Conservation (phyloP, 257 asterid genomes). For the Solanum pinnatisectum region DNA sequence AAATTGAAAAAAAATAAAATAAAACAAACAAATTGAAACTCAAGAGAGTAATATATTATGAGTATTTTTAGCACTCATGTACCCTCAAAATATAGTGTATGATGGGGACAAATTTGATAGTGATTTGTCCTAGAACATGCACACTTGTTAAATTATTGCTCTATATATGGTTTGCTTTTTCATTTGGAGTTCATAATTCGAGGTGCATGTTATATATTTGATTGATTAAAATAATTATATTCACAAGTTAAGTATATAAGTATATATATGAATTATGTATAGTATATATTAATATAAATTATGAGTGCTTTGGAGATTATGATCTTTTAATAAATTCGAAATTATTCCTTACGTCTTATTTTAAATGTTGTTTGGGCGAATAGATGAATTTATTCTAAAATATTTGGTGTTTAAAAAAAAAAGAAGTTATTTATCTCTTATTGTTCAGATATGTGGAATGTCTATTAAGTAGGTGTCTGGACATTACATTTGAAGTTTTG, state of each 20-base stretch:
- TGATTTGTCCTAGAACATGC: background rate
- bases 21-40: background rate
- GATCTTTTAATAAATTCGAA: too few relatives aligned
- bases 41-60: background rate
- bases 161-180: background rate
- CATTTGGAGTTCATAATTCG: background rate
- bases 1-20: background rate
- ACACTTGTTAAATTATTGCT: background rate
- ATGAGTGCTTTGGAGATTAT: background rate
- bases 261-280: background rate
- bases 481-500: too few relatives aligned
- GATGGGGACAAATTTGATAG: background rate
- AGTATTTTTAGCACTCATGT: background rate
- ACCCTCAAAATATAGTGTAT: background rate
- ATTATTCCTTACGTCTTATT: too few relatives aligned
- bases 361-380: too few relatives aligned
- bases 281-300: too few relatives aligned
- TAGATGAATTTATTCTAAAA: too few relatives aligned
- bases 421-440: too few relatives aligned
- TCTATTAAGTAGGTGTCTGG: background rate
- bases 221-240: background rate
- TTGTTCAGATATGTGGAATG: background rate
- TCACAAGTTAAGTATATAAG: background rate
- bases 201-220: background rate
- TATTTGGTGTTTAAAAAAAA: too few relatives aligned